phyloP scores from a whole-genome alignment of 2,329 filamentous ascomycete genomes.

The Phoma sp. region DNA sequence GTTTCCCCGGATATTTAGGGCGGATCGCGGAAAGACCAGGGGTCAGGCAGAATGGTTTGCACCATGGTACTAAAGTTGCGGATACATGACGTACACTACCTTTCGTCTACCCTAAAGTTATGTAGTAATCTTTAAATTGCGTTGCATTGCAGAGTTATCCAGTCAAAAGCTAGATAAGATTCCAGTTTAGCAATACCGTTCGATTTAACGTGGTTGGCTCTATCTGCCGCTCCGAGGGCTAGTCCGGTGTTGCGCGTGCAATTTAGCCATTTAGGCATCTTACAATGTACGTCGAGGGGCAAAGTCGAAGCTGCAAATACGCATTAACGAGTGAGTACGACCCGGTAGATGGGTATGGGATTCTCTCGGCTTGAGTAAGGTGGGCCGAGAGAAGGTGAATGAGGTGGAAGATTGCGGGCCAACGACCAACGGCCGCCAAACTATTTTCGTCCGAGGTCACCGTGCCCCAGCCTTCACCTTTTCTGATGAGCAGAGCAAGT shows the following conservation, averaged over 20 bases:
- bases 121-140: background rate
- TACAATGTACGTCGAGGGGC: background rate
- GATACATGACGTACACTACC: background rate
- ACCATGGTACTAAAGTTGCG: background rate
- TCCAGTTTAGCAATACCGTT: background rate
- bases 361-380: background rate
- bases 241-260: slow-evolving; percentile 3
- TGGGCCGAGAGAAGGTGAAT: background rate
- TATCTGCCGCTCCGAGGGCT: slow-evolving; percentile 1
- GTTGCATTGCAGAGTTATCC: background rate
- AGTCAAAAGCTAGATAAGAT: background rate
- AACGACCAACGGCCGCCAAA: background rate
- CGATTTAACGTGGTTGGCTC: background rate
- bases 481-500: background rate
- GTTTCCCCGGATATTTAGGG: slow-evolving; percentile 30
- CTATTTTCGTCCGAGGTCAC: background rate
- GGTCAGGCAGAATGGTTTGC: slow-evolving; percentile 27
- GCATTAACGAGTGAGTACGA: background rate
- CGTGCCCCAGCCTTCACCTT: background rate
- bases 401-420: background rate
- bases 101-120: background rate
- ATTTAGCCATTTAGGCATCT: slow-evolving; percentile 45
- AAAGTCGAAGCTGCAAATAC: background rate
- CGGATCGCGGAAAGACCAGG: slow-evolving; percentile 39
- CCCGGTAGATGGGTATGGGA: background rate